Evolutionary conservation across 441 rosid species (phyloP), one percentile per base, ranked within the genome.

Genomic region (Flueggea neowawraea): DNA sequence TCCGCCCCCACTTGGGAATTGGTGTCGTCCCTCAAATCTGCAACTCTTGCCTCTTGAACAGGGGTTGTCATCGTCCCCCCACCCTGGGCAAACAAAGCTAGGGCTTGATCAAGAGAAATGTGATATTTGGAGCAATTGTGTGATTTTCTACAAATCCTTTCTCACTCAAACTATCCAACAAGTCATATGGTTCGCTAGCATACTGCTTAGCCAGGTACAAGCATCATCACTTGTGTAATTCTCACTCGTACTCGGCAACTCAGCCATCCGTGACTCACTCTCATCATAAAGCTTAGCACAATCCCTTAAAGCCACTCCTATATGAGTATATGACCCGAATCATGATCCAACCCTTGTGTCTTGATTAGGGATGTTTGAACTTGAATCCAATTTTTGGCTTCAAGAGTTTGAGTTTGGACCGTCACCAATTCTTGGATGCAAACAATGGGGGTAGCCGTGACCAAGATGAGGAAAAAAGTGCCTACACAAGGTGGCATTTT

Each of bases 191-290:
- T 79, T 82, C 0, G 87, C 78, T 1, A 76, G 76, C 68, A 77
- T 86, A 39, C 87, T 72, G 39, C 89, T 88, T 16, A 91, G 68
- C 97, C 96, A 85, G 36, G 89, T 68, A 6, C 70, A 68, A 60
- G 75, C 86, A 58, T 88, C 91, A 22, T 84, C 85, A 0, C 52
- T 16, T 1, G 74, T 74, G 58, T 71, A 64, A 52, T 64, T 74
- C 57, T 53, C 69, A 66, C 61, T 63, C 52, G 55, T 65, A 41
- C 12, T 32, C n/a, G 78, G 67, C 64, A 84, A 60, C 52, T 48
- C 36, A 43, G 56, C 67, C 13, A 90, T 77, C 66, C 84, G 73
- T 10, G 57, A 78, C 72, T 81, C 84, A 52, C 89, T 77, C 28
- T 75, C 83, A 7, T 68, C 80, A 51, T 85, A 85, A 10, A 86